Evolutionary conservation across 805 yeast genomes (phyloP).

Genomic region (Ogataea degrootiae): DNA sequence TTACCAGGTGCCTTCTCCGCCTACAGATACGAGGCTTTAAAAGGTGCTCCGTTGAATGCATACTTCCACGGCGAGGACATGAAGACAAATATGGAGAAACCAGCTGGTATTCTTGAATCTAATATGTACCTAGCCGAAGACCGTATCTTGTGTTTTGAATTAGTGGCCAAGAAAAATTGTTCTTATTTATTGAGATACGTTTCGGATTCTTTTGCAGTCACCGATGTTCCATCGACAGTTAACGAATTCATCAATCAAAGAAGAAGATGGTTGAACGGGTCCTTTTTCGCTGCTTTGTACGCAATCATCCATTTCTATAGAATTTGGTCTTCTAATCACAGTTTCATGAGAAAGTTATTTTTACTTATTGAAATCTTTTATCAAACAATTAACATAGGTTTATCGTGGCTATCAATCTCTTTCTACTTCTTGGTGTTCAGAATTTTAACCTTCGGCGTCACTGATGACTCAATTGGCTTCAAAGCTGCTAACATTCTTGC

Average conservation of each 20-base stretch:
- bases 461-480: constrained; percentile 41
- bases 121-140: constrained; percentile 98
- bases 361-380: constrained; percentile 74
- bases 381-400: constrained; percentile 64
- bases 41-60: constrained; percentile 77
- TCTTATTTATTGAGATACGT: constrained; percentile 80
- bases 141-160: constrained; percentile 88
- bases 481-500: constrained; percentile 70
- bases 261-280: constrained; percentile 95
- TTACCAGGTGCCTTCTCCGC: constrained; percentile 97
- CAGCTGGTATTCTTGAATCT: constrained; percentile 84
- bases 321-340: constrained; percentile 74
- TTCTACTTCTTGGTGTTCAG: constrained; percentile 86
- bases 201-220: constrained; percentile 82
- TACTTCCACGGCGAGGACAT: constrained; percentile 92
- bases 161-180: constrained; percentile 71
- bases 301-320: constrained; percentile 71
- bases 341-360: constrained; percentile 58
- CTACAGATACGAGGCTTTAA: constrained; percentile 74
- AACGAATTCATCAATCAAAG: constrained; percentile 89
- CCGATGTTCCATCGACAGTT: constrained; percentile 88
- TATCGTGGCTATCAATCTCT: constrained; percentile 88
- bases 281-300: constrained; percentile 90
- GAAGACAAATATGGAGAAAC: constrained; percentile 45
- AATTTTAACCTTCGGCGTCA: constrained; percentile 73